Evolutionary conservation across 352 stramenopile genomes (phyloP), one percentile per base, ranked within the genome.

Genomic region (Plasmopara viticola): DNA sequence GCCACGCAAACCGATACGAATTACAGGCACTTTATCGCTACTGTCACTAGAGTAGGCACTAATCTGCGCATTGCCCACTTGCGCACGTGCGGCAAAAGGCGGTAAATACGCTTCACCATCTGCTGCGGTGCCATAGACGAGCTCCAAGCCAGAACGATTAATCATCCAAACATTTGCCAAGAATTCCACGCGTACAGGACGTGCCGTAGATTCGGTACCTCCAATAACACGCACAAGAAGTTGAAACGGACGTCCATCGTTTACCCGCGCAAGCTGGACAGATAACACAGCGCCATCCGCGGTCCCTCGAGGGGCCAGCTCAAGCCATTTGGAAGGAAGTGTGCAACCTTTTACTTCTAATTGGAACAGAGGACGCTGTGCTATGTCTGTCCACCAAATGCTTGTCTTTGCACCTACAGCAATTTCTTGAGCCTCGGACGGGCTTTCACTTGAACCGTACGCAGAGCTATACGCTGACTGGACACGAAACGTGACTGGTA

Each of bases 31-130:
- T 7, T 71, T 73, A 1, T 61, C 62, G 29, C 51, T 64, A 48
- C 50, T 64, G 28, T 67, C 56, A 7, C 50, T 65, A 4, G 75
- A 90, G 51, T 86, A 93, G 6, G 80, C 77, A 35, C 61, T 75
- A 35, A 93, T 87, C 48, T 90, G 74, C 0, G 83, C 78, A 35
- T 85, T 88, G 0, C 80, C 83, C 29, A 91, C 75, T n/a, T 84
- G 70, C 8, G 70, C 70, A 30, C 78, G 74, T 5, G 83, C 83
- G 6, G 45, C 61, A 6, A 49, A 50, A 13, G 78, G 74, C 12
- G 81, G 78, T 0, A 81, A 64, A 42, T 90, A 90, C 5, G 70
- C 62, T 58, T 88, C 78, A 2, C 44, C 56, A 4, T 93, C 83
- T 8, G 61, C 59, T 2, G 81, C 77, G 50, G 81, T 90, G 0